Conservation (phyloP, 306 rosid species). For the Fragaria ananassa region DNA sequence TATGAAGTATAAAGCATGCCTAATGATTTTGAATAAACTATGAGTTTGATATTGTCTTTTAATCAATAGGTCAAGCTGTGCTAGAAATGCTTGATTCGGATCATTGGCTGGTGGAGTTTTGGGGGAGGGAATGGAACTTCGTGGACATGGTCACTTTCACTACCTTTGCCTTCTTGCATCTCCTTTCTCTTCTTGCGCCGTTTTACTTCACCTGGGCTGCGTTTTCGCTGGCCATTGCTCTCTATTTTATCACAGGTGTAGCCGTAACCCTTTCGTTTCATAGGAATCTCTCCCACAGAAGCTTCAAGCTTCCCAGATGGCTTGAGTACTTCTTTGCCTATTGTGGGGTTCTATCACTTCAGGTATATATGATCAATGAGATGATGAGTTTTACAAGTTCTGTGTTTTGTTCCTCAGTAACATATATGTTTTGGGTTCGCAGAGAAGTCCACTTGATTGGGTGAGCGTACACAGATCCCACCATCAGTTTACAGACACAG, state of each 20-base stretch:
- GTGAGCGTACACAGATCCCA: slow-evolving; percentile 86
- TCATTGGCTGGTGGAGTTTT: slow-evolving; percentile 20
- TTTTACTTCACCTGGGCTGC: slow-evolving; percentile 69
- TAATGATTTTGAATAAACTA: too few species aligned
- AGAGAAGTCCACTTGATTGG: slow-evolving; percentile 93
- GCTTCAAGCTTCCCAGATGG: slow-evolving; percentile 73
- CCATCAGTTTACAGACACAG: slow-evolving; percentile 80
- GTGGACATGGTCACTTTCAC: slow-evolving; percentile 49
- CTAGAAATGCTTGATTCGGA: background rate
- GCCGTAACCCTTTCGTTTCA: slow-evolving; percentile 78
- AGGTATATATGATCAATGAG: slow-evolving; percentile 19
- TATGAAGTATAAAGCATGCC: too few species aligned
- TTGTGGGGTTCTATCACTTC: slow-evolving; percentile 75
- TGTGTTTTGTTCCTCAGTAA: background rate
- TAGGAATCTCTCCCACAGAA: slow-evolving; percentile 42
- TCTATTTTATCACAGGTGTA: slow-evolving; percentile 62
- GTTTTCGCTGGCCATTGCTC: slow-evolving; percentile 52
- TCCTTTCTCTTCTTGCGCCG: slow-evolving; percentile 60
- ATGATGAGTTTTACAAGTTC: background rate
- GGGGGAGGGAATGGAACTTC: slow-evolving; percentile 68
- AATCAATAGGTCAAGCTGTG: background rate
- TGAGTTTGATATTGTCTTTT: too few species aligned
- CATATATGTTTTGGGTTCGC: slow-evolving; percentile 5
- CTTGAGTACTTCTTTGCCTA: slow-evolving; percentile 81
- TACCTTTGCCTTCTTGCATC: slow-evolving; percentile 33